Base-by-base conservation (phyloP, 2,329 filamentous ascomycete species). In the Hypoxylon sp. region DNA sequence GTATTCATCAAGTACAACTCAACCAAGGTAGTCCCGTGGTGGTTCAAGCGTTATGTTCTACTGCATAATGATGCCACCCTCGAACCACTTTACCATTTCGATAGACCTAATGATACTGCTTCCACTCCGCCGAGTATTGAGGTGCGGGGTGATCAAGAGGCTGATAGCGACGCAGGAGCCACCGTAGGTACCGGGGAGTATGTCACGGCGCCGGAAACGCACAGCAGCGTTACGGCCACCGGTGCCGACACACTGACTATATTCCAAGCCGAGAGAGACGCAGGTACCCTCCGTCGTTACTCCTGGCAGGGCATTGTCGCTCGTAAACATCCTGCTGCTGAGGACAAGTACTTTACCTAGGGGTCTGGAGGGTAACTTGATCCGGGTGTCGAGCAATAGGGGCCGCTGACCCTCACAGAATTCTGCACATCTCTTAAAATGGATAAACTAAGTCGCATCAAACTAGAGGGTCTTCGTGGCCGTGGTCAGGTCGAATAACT, bases 11-110 rank as follows among this genome's bases (percentile, higher is more conserved):
- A 67, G 51, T 68, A 71, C 32, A 68, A 73, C 35, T 53, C 46
- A 19, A 67, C 60, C 1, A 69, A 71, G 61, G 68, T 62, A 21
- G 44, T 66, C 8, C 70, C 70, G 19, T 69, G 68, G 70, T 72
- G 69, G 68, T 62, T 69, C 19, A 71, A 62, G 17, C 66, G 61
- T 19, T 53, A 69, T 17, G 57, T 72, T 31, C 35, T 72, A 29
- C 42, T 29, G 56, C 52, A 21, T 17, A 60, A 42, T 21, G 56
- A 42, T 47, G 66, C 47, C 7, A 24, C 15, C 6, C 60, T 67
- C 6, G 63, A 71, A 32, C 69, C 69, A 3, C 62, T 71, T 13
- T 71, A 69, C 19, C 62, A 66, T 21, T 69, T 69, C 32, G 60
- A 65, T 11, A 37, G 6, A 48, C 39, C n/a, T 15, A n/a, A 59